Evolutionary conservation across 2,329 filamentous ascomycete genomes (phyloP).

Genomic region (Metarhizium rileyi): DNA sequence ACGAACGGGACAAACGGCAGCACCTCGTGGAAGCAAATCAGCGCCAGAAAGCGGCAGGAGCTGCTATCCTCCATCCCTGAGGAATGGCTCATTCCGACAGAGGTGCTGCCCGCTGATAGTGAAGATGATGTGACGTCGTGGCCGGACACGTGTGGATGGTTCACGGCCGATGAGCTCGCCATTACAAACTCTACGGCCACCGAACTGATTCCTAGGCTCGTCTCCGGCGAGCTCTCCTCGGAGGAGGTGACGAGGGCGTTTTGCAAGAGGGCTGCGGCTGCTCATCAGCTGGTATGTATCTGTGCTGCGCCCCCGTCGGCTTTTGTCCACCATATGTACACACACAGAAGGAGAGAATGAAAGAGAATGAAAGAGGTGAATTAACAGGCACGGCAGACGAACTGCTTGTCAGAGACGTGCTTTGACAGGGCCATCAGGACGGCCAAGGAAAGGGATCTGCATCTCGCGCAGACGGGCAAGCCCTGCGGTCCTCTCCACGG

Average conservation of each 20-base stretch:
- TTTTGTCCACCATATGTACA: too few species aligned
- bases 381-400: slow-evolving; percentile 22
- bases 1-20: not conserved
- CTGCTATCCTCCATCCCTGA: slow-evolving; percentile 41
- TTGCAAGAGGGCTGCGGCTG: slow-evolving; percentile 42
- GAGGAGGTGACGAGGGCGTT: slow-evolving; percentile 38
- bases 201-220: slow-evolving; percentile 29
- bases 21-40: slow-evolving; percentile 30
- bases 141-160: slow-evolving; percentile 48
- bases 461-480: slow-evolving; percentile 36
- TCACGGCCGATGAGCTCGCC: slow-evolving; percentile 36
- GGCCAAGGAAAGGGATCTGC: slow-evolving; percentile 39
- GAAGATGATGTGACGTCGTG: slow-evolving; percentile 48
- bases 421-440: slow-evolving; percentile 41
- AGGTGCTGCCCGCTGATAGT: slow-evolving; percentile 41
- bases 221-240: slow-evolving; percentile 25
- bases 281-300: slow-evolving; percentile 45
- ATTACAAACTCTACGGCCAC: slow-evolving; percentile 37
- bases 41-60: slow-evolving; percentile 32
- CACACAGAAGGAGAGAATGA: too few species aligned
- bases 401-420: slow-evolving; percentile 43
- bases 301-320: too few species aligned
- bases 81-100: slow-evolving; percentile 45
- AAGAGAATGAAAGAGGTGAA: too few species aligned
- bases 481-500: slow-evolving; percentile 54